Conservation (phyloP, 106 monocot genomes). For the Narthecium ossifragum region DNA sequence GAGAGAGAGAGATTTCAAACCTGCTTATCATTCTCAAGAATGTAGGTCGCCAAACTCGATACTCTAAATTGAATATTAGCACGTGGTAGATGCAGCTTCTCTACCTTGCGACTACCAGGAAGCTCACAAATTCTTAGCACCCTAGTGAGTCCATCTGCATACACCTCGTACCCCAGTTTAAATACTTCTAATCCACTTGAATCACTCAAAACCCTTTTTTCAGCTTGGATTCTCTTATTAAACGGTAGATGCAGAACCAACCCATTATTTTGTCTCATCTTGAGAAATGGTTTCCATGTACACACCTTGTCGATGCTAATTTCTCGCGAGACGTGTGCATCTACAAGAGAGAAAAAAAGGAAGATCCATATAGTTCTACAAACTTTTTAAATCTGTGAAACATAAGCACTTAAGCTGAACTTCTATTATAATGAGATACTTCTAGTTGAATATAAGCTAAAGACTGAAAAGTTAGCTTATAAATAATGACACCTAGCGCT, state of each 20-base stretch:
- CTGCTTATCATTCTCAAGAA: conserved; percentile 59
- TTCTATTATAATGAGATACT: too few species aligned
- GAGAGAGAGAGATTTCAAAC: conserved; percentile 21
- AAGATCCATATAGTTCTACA: neutral
- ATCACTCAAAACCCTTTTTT: conserved; percentile 33
- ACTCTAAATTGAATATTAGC: conserved; percentile 48
- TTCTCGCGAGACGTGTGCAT: conserved; percentile 64
- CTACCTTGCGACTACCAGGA: conserved; percentile 32
- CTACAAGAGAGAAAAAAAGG: conserved; percentile 32
- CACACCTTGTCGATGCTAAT: conserved; percentile 77
- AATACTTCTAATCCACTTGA: conserved; percentile 30
- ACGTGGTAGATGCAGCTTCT: conserved; percentile 33
- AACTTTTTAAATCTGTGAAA: too few species aligned
- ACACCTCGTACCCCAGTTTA: conserved; percentile 75
- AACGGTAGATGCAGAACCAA: conserved; percentile 32
- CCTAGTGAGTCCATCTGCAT: conserved; percentile 75
- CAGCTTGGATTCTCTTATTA: conserved; percentile 17
- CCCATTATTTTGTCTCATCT: conserved; percentile 42
- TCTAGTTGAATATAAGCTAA: too few species aligned
- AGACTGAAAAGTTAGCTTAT: too few species aligned
- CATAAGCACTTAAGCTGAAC: too few species aligned
- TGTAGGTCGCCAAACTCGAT: conserved; percentile 31
- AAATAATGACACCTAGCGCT: too few species aligned
- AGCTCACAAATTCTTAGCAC: conserved; percentile 72
- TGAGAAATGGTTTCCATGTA: conserved; percentile 74